Conservation (phyloP, 208 protist genomes). For the Tetramitus jugosus region DNA sequence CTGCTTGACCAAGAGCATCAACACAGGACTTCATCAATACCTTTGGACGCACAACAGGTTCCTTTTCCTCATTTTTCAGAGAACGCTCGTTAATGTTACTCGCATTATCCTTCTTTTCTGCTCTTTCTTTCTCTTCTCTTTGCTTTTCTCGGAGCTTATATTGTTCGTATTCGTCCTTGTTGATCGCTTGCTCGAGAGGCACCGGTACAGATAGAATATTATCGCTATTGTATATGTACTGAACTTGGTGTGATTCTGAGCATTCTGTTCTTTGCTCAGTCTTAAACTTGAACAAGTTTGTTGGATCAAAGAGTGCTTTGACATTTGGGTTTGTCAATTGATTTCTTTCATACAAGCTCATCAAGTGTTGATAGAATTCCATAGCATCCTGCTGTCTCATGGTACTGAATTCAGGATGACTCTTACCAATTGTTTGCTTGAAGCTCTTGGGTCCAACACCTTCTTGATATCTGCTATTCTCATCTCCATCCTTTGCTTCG, state of each 20-base stretch:
- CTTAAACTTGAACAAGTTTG: conserved; percentile 55
- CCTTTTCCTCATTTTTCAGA: background rate
- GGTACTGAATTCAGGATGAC: conserved; percentile 88
- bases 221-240: conserved; percentile 70
- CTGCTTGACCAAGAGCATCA: conserved; percentile 32
- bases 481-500: conserved; percentile 26
- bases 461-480: conserved; percentile 39
- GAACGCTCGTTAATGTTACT: background rate
- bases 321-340: conserved; percentile 25
- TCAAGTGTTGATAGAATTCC: conserved; percentile 84
- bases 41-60: conserved; percentile 38
- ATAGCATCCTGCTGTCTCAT: conserved; percentile 83
- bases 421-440: conserved; percentile 80
- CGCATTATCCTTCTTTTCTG: background rate
- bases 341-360: conserved; percentile 67
- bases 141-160: conserved; percentile 24
- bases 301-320: no score
- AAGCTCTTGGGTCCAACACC: conserved; percentile 80
- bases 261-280: conserved; percentile 78
- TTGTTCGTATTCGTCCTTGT: conserved; percentile 38
- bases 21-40: conserved; percentile 59
- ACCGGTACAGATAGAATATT: conserved; percentile 71
- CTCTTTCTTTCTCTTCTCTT: conserved; percentile 52
- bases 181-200: conserved; percentile 54
- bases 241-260: conserved; percentile 58